A percentile compares a stretch with the other conserved stretches of the same genome.
phyloP scores from a whole-genome alignment of 2,329 filamentous ascomycete species.

The Kalaharituber pfeilii region DNA sequence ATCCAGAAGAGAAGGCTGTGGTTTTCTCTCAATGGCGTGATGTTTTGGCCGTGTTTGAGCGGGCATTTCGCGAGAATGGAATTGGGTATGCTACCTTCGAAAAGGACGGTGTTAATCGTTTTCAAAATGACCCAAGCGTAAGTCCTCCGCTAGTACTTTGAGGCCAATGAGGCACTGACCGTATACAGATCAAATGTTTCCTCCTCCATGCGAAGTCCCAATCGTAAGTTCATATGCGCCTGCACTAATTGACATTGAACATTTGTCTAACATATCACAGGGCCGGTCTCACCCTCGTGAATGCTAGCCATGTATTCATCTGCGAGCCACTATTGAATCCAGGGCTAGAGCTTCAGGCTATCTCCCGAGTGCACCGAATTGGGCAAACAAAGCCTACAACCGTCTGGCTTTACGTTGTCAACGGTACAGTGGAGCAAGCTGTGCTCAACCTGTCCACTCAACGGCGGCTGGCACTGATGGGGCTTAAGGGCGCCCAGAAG shows the following conservation, averaged over 20 bases:
- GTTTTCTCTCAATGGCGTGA: conserved; percentile 85
- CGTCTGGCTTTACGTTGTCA: conserved; percentile 89
- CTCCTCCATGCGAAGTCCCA: conserved; percentile 66
- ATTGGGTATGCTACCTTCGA: conserved; percentile 61
- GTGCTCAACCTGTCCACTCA: conserved; percentile 76
- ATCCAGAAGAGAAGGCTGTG: conserved; percentile 76
- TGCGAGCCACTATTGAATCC: conserved; percentile 90
- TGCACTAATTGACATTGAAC: background rate
- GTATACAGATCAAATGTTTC: conserved; percentile 52
- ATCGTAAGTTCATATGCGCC: conserved; percentile 5
- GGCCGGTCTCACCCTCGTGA: conserved; percentile 77
- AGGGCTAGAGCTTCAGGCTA: conserved; percentile 82
- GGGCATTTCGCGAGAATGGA: conserved; percentile 51
- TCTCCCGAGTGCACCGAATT: conserved; percentile 86
- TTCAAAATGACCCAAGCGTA: conserved; percentile 50
- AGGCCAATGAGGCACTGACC: background rate
- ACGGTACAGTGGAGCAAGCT: conserved; percentile 76
- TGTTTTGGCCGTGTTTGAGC: conserved; percentile 56
- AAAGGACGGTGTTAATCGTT: conserved; percentile 50
- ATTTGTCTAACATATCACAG: conserved; percentile 37
- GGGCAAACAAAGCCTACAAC: conserved; percentile 77
- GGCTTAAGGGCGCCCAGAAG: conserved; percentile 28
- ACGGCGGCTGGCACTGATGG: conserved; percentile 62
- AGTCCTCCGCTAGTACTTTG: background rate
- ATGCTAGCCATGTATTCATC: conserved; percentile 84